phyloP scores from a whole-genome alignment of 495 filamentous ascomycete genomes.

The Pseudotulostoma volvatum region DNA sequence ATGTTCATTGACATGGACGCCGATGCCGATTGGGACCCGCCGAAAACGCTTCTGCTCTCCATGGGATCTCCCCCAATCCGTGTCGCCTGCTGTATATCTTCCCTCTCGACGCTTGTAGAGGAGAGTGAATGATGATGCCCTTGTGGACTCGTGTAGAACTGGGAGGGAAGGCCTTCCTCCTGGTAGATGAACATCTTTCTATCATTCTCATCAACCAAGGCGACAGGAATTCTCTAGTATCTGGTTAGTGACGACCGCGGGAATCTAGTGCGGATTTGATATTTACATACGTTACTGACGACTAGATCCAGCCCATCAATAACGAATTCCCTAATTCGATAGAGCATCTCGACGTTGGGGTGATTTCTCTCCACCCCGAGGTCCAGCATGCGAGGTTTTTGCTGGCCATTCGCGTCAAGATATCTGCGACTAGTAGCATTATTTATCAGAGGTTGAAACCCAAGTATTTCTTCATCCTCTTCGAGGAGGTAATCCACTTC shows the following conservation, averaged over 20 bases:
- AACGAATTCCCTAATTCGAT: conserved; percentile 49
- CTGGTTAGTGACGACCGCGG: neutral
- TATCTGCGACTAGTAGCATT: conserved; percentile 34
- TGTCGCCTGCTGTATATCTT: conserved; percentile 24
- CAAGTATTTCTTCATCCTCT: conserved; percentile 60
- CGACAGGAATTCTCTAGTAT: conserved; percentile 27
- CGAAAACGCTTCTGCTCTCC: conserved; percentile 24
- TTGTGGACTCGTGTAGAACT: conserved; percentile 29
- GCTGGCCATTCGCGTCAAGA: conserved; percentile 20
- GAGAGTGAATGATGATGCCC: conserved; percentile 23
- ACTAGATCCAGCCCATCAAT: conserved; percentile 46
- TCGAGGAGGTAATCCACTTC: conserved; percentile 52
- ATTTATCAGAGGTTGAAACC: conserved; percentile 50
- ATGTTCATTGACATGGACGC: conserved; percentile 33
- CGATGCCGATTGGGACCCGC: conserved; percentile 30
- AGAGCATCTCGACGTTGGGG: conserved; percentile 55
- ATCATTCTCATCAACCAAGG: conserved; percentile 28
- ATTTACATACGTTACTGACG: conserved; percentile 30
- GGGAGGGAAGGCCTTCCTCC: conserved; percentile 36
- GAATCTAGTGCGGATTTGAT: neutral
- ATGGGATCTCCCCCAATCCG: conserved; percentile 16
- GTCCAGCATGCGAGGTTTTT: conserved; percentile 42
- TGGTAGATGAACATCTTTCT: conserved; percentile 39
- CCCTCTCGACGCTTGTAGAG: conserved; percentile 25
- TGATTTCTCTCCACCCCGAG: conserved; percentile 38